Evolutionary conservation across 352 stramenopile genomes (phyloP).

Genomic region (Peronospora farinosa): DNA sequence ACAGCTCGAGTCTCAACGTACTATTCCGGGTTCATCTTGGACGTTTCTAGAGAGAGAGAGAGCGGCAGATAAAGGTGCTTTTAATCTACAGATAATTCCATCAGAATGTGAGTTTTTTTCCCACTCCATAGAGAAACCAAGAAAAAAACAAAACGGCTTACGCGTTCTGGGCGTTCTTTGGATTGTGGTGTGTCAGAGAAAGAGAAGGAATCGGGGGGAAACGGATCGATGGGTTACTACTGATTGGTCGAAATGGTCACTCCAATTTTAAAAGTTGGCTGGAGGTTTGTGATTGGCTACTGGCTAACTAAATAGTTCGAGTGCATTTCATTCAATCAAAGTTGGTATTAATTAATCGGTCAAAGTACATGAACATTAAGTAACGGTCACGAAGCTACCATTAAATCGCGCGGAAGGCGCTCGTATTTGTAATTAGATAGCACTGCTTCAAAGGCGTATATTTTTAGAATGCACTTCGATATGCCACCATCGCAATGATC

Average conservation of each 20-base stretch:
- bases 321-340: constrained; percentile 22
- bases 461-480: too few species aligned
- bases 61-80: constrained; percentile 22
- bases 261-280: background rate
- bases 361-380: too few species aligned
- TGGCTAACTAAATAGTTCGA: background rate
- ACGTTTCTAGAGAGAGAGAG: constrained; percentile 14
- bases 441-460: too few species aligned
- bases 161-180: constrained; percentile 28
- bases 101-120: constrained; percentile 5
- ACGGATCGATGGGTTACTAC: constrained; percentile 3
- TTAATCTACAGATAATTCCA: constrained; percentile 16
- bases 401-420: too few species aligned
- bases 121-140: constrained; percentile 14
- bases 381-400: too few species aligned
- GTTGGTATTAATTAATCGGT: background rate
- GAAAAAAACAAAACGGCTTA: constrained; percentile 18
- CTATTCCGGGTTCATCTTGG: constrained; percentile 91
- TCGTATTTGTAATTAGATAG: too few species aligned
- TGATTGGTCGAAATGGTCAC: constrained; percentile 3
- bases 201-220: constrained; percentile 6
- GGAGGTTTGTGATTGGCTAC: constrained; percentile 4
- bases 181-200: constrained; percentile 23
- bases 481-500: too few species aligned
- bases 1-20: constrained; percentile 38